Base-by-base conservation (phyloP, 75 land plant species). In the Picea sitchensis region DNA sequence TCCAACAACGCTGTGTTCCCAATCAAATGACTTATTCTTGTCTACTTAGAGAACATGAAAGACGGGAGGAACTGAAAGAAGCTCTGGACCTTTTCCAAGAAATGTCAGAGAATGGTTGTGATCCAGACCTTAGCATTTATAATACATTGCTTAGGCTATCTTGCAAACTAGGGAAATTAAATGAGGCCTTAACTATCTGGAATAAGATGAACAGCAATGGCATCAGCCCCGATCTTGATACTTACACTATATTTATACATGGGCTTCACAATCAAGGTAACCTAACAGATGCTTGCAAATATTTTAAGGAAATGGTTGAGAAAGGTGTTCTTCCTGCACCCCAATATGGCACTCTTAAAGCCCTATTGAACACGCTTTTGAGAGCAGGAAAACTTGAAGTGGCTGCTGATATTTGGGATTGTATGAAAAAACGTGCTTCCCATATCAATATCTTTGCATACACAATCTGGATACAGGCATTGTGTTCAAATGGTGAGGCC, bases 391-490 rank as follows among this genome's bases (percentile, higher is more conserved):
- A 88, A 79, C 82, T 92, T 65, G 88, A 87, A 64, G 30, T 90
- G 84, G 92, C 90, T 20, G 83, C 90, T 80, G 92, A 92, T 31
- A 59, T 90, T 18, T 92, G 92, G 94, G 82, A 58, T 59, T 86
- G 85, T 65, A 86, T 90, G 17, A 59, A 75, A 20, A 83, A 77
- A 51, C 84, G 76, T 58, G 85, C 85, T 18, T 87, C 86, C 73
- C 82, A 90, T 65, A 80, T 90, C 11, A 92, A 88, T 84, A 90
- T 88, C 36, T 84, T 44, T 80, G 86, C 90, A 5, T 92, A 91
- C 87, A 92, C 94, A 23, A 92, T 92, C n/a, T 92, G 94, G 94
- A 88, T 92, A 59, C 94, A 90, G 68, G 88, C 88, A 8, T 78
- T 92, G 9, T 92, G 86, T 81, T 77, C 88, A 38, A 84, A 82